phyloP scores from a whole-genome alignment of 2,329 filamentous ascomycete genomes.

The Phyllosticta citriasiana region DNA sequence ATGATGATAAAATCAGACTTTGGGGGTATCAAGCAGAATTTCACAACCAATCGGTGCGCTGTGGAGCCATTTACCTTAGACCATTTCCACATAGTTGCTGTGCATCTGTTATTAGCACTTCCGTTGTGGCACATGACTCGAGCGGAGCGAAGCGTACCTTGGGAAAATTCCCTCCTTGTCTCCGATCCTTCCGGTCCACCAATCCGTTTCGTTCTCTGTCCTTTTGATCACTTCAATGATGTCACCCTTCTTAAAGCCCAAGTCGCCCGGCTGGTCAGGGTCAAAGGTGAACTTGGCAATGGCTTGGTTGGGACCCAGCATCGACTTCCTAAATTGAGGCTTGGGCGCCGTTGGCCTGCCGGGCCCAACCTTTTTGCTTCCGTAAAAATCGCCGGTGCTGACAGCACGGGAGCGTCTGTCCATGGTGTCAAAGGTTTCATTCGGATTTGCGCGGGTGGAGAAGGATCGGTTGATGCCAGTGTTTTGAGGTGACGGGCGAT shows the following conservation, averaged over 20 bases:
- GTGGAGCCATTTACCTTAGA: conserved; percentile 12
- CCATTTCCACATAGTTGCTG: conserved; percentile 33
- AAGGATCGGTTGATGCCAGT: conserved; percentile 36
- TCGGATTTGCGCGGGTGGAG: conserved; percentile 40
- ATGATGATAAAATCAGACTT: not conserved
- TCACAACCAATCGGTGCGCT: not conserved
- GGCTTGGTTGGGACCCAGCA: conserved; percentile 61
- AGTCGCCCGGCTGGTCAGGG: conserved; percentile 80
- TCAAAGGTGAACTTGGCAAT: conserved; percentile 91
- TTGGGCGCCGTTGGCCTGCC: conserved; percentile 79
- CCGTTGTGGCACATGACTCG: not conserved
- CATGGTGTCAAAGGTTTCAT: conserved; percentile 41
- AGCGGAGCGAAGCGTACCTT: conserved; percentile 42
- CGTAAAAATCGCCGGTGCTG: conserved; percentile 39
- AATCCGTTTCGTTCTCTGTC: conserved; percentile 88
- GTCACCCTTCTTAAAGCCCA: conserved; percentile 96
- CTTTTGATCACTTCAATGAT: conserved; percentile 90
- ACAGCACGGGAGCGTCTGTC: conserved; percentile 28
- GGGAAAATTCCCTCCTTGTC: conserved; percentile 85
- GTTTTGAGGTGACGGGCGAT: conserved; percentile 37
- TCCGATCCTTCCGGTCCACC: conserved; percentile 93
- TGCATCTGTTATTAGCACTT: not conserved
- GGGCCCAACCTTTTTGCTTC: conserved; percentile 48
- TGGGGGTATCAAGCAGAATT: not conserved
- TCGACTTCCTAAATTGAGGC: conserved; percentile 57